A percentile compares a stretch with the other conserved stretches of the same genome.
phyloP scores from a whole-genome alignment of 2,329 filamentous ascomycete species.

The Ustulina deusta region DNA sequence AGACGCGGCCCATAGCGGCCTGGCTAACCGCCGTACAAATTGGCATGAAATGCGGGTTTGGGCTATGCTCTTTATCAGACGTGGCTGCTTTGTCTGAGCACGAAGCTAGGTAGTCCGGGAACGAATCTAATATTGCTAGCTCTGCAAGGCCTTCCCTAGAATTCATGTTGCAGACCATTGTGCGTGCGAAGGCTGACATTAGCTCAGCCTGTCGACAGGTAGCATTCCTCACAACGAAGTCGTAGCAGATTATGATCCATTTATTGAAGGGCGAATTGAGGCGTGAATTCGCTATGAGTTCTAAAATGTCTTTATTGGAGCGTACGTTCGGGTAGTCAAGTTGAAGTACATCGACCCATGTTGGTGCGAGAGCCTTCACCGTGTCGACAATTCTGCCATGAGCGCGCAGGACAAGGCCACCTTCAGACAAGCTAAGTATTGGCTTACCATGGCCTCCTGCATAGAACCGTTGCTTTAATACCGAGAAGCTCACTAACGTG shows the following conservation, averaged over 20 bases:
- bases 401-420: constrained; percentile 13
- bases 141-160: constrained; percentile 11
- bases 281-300: no score
- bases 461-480: constrained; percentile 17
- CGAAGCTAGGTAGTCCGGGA: constrained; percentile 17
- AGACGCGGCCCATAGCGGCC: background rate
- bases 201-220: background rate
- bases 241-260: constrained; percentile 15
- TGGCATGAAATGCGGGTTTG: background rate
- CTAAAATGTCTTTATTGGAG: background rate
- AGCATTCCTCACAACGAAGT: constrained; percentile 7
- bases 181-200: constrained; percentile 26
- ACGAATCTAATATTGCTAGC: background rate
- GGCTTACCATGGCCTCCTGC: constrained; percentile 24
- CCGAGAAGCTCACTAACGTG: constrained; percentile 13
- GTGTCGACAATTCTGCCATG: constrained; percentile 25
- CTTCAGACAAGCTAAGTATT: constrained; percentile 26
- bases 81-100: background rate
- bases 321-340: constrained; percentile 12
- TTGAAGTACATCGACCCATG: constrained; percentile 9
- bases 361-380: constrained; percentile 1
- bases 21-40: background rate
- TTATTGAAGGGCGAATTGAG: background rate
- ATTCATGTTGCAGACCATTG: constrained; percentile 25
- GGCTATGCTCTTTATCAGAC: no score